These are phyloP conservation scores for Pseudoneurospora amorphoporcata DNA, from an alignment of 495 filamentous ascomycete genomes.

Conservation along the genomic window DNA sequence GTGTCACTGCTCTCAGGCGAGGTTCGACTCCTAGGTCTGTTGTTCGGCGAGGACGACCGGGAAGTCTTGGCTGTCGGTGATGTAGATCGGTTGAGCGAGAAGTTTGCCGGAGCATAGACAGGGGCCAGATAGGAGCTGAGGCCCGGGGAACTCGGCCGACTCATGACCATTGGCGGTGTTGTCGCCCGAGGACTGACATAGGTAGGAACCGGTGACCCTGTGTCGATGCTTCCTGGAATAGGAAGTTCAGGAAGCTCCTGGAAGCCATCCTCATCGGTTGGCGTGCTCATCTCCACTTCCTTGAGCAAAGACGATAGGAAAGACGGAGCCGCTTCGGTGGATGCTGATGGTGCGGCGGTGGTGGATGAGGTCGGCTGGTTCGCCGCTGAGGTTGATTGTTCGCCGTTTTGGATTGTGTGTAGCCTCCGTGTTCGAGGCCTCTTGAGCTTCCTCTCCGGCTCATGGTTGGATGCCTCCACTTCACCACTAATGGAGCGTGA, in stretches of 20 bases:
- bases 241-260: slow-evolving; percentile 54
- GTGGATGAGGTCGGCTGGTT: slow-evolving; percentile 6
- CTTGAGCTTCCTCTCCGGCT: slow-evolving; percentile 69
- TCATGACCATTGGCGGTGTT: slow-evolving; percentile 53
- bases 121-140: slow-evolving; percentile 57
- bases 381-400: slow-evolving; percentile 21
- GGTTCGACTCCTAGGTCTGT: slow-evolving; percentile 10
- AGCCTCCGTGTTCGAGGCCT: slow-evolving; percentile 58
- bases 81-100: slow-evolving; percentile 41
- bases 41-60: slow-evolving; percentile 17
- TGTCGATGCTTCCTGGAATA: slow-evolving; percentile 18
- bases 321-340: slow-evolving; percentile 37
- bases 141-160: slow-evolving; percentile 55
- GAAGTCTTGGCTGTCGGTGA: slow-evolving; percentile 21
- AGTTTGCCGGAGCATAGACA: slow-evolving; percentile 48
- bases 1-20: slow-evolving; percentile 37
- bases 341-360: slow-evolving; percentile 10
- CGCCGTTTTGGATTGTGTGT: slow-evolving; percentile 23
- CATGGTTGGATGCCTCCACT: slow-evolving; percentile 44
- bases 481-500: slow-evolving; percentile 61
- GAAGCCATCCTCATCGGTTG: slow-evolving; percentile 42
- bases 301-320: slow-evolving; percentile 77
- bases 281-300: slow-evolving; percentile 68
- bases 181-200: slow-evolving; percentile 63
- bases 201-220: slow-evolving; percentile 54